Evolutionary conservation across 352 stramenopile species (phyloP), one percentile per base, ranked within the genome.

Genomic region (Phytophthora multivora): DNA sequence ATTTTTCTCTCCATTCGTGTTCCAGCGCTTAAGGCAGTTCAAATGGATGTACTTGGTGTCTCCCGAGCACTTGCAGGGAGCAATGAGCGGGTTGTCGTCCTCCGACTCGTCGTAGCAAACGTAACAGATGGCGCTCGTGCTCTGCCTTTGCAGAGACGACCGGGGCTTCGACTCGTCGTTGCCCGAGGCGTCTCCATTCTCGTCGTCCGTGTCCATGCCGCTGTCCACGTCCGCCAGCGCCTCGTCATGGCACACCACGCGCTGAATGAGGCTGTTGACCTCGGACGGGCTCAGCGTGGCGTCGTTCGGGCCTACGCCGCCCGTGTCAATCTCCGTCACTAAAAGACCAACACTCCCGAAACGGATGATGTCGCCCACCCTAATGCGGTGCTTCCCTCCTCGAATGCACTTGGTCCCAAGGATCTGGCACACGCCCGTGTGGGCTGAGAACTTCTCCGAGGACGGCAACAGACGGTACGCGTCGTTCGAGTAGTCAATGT

Each of bases 1-100:
- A 46, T 95, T 93, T 74, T 93, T 93, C 61, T 95, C 86, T 13
- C 84, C 84, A 59, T 95, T 95, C 13, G 84, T 95, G 75, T 98
- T 97, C 92, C 93, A 98, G 45, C 96, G 95, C 53, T 97, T 95
- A 25, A 98, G 80, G 62, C 95, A 98, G 63, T 98, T 96, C 8
- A 98, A 79, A 52, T 98, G 95, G 16, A 98, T 97, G 81, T 98
- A 98, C 67, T 97, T 96, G 35, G 95, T 98, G 70, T 98, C 95
- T 15, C 95, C 95, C 59, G 82, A 94, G 60, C 95, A 98, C 65
- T 98, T 98, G 79, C 95, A 98, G 0, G 94, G 95, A 26, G 93
- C 89, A 41, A 98, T 98, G 38, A 98, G 72, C 31, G 95, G 95
- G 66, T 98, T 95, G 57, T 86, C 83, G 15, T 95, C 84, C 59